These are phyloP conservation scores for Penicillium brevicompactum DNA, from an alignment of 2,329 filamentous ascomycete genomes.

Conservation along the genomic window DNA sequence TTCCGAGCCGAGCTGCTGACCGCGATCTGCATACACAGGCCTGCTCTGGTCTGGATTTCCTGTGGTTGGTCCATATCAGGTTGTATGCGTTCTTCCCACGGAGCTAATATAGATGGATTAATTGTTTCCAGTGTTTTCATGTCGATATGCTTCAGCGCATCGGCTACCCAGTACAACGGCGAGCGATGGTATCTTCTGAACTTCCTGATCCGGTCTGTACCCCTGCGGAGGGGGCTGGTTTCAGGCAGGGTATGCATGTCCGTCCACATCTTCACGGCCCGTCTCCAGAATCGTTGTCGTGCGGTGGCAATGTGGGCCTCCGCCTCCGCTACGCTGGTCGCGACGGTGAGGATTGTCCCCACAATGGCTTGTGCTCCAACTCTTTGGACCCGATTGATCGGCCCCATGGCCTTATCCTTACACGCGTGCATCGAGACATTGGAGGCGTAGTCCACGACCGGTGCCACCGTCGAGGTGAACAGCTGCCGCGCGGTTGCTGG, in stretches of 20 bases:
- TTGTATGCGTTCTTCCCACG: conserved; percentile 6
- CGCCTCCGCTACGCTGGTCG: conserved; percentile 22
- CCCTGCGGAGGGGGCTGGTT: conserved; percentile 14
- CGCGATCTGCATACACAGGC: conserved; percentile 11
- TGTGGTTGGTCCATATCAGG: neutral
- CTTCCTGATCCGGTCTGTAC: conserved; percentile 15
- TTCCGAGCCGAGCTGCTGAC: conserved; percentile 17
- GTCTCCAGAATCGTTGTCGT: conserved; percentile 16
- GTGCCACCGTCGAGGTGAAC: conserved; percentile 22
- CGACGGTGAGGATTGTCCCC: conserved; percentile 22
- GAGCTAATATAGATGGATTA: conserved; percentile 10
- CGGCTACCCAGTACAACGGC: conserved; percentile 15
- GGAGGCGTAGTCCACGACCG: conserved; percentile 27
- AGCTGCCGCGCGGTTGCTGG: conserved; percentile 19
- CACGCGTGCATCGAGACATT: conserved; percentile 25
- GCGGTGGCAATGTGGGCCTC: conserved; percentile 19
- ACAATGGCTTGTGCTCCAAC: conserved; percentile 25
- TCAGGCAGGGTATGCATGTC: conserved; percentile 11
- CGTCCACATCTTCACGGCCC: conserved; percentile 16
- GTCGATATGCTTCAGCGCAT: conserved; percentile 16
- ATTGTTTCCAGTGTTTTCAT: conserved; percentile 12
- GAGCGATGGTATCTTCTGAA: conserved; percentile 16
- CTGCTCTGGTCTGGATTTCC: neutral
- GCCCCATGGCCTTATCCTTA: conserved; percentile 9
- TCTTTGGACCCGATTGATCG: conserved; percentile 23